Conservation (phyloP, 192 early-diverging fungal species). For the Entomortierella beljakovae region DNA sequence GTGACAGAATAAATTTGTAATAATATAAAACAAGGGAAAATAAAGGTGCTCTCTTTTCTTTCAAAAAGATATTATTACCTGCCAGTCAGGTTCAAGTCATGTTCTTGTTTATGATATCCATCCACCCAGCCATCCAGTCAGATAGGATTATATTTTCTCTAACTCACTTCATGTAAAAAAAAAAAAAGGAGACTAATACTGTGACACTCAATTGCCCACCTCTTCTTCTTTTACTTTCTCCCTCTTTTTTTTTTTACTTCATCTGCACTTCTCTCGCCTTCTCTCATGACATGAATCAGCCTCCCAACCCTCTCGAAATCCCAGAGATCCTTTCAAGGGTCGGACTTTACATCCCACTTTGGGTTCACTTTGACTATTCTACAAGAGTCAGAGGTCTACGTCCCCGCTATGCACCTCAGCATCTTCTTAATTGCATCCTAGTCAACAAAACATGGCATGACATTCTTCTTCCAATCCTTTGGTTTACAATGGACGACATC, state of each 20-base stretch:
- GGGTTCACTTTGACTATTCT: slow-evolving; percentile 9
- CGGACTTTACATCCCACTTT: slow-evolving; percentile 18
- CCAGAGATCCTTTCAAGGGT: slow-evolving; percentile 33
- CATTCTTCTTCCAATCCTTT: slow-evolving; percentile 28
- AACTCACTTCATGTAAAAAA: too few relatives aligned
- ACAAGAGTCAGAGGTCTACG: background rate
- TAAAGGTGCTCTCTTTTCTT: background rate
- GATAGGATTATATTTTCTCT: background rate
- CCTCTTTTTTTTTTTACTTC: background rate
- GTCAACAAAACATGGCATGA: slow-evolving; percentile 33
- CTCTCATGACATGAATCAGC: slow-evolving; percentile 20
- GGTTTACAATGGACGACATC: slow-evolving; percentile 29
- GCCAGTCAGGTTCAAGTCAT: slow-evolving; percentile 1
- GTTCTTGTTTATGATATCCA: background rate
- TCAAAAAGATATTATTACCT: too few relatives aligned
- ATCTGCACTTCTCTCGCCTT: background rate
- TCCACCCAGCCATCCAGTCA: background rate
- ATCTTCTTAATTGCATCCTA: slow-evolving; percentile 23
- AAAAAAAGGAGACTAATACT: background rate
- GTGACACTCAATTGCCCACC: background rate
- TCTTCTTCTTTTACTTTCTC: background rate
- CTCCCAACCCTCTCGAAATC: slow-evolving; percentile 32
- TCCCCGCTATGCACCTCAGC: slow-evolving; percentile 8
- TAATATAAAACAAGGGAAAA: too few relatives aligned
- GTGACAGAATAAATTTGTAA: too few relatives aligned